Evolutionary conservation across 768 basidiomycete genomes (phyloP), one percentile per base, ranked within the genome.

Genomic region (Hysterangium stoloniferum): DNA sequence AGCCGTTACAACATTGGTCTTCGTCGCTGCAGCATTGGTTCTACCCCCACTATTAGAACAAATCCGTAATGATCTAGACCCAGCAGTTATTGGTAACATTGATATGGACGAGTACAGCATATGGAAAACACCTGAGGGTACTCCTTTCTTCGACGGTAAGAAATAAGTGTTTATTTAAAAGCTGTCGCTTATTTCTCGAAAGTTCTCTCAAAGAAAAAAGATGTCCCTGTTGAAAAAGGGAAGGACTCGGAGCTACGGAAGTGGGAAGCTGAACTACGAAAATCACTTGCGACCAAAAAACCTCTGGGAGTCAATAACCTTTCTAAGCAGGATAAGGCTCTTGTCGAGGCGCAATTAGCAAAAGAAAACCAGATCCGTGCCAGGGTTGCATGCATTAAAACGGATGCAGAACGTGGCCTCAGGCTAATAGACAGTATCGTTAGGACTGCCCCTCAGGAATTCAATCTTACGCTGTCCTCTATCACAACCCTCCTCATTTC

Each of bases 201-300:
- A 89, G 88, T 88, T 2, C 68, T 93, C 12, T 70, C 80, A 8
- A 67, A 73, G 2, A 77, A 76, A 50, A 85, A 84, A 58, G 63
- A 64, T 9, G 72, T 70, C 1, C 71, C 75, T 4, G 69, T 60
- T 41, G 69, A 62, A 56, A 95, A 94, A 62, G 87, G 90, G 12
- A 97, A 96, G 58, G 86, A 83, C 52, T 80, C 86, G 4, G 90
- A 89, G 31, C 86, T 95, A 12, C 85, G 89, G 15, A 84, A 89
- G 60, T 99, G 95, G 95, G 96, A 99, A 54, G 85, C 83, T 24
- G 94, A 99, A 54, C 71, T 95, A n/a, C 79, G 93, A 8, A 83
- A 87, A 57, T 80, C 84, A 0, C 71, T 97, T 1, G 87, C 88
- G 5, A 78, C 68, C 49, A 97, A 97, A 70, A 90, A 88, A 63